Conservation (phyloP, 1,284 basidiomycete genomes). For the Quambalaria eucalypti region DNA sequence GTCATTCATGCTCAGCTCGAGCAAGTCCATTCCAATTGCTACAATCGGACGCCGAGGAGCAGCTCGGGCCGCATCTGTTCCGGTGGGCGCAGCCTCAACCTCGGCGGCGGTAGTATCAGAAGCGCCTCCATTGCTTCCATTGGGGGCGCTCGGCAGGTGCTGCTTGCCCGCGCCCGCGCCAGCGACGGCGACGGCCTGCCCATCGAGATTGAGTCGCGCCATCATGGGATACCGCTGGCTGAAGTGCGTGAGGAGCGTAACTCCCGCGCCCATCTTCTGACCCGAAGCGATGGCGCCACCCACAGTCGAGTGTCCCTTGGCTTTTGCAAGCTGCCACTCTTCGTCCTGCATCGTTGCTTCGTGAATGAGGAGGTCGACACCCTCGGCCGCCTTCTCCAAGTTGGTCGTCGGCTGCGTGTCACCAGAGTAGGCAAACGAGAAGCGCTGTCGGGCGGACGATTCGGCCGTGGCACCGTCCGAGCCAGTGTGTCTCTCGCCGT, state of each 20-base stretch:
- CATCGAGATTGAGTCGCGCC: conserved; percentile 52
- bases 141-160: too few species aligned
- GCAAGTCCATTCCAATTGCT: conserved; percentile 72
- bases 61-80: too few species aligned
- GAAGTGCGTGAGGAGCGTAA: conserved; percentile 84
- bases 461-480: neutral
- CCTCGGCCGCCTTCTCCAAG: conserved; percentile 60
- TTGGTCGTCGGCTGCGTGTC: conserved; percentile 72
- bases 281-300: conserved; percentile 76
- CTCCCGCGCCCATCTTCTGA: conserved; percentile 63
- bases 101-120: conserved; percentile 2
- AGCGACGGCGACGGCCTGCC: too few species aligned
- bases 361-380: conserved; percentile 77
- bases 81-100: too few species aligned
- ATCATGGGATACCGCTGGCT: conserved; percentile 86
- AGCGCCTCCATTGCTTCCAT: neutral
- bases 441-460: conserved; percentile 2
- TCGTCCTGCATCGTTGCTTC: conserved; percentile 83
- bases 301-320: conserved; percentile 80
- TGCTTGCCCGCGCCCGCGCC: conserved; percentile 4
- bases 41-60: conserved; percentile 52
- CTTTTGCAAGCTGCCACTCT: conserved; percentile 55
- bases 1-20: conserved; percentile 62
- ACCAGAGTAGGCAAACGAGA: conserved; percentile 57
- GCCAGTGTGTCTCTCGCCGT: neutral